These are phyloP conservation scores for Klebsormidium nitens DNA, from an alignment of 139 green algal species.

Conservation along the genomic window DNA sequence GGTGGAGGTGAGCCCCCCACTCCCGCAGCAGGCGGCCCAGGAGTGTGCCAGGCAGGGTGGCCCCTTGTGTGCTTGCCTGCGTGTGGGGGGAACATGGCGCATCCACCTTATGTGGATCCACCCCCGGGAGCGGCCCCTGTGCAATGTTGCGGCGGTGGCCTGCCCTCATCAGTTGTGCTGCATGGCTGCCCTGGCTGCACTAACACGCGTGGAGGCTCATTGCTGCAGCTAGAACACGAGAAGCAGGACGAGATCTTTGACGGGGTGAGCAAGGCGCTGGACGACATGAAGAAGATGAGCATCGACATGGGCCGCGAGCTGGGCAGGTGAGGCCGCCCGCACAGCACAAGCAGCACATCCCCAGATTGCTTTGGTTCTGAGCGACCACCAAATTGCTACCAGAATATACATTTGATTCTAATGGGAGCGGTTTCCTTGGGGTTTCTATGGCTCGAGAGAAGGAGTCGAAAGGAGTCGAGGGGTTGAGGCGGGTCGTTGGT, in stretches of 20 bases:
- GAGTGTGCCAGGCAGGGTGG: background rate
- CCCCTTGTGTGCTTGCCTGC: background rate
- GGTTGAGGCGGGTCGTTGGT: too few species aligned
- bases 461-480: too few species aligned
- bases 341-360: background rate
- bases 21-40: too few species aligned
- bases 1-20: too few species aligned
- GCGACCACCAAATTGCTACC: too few species aligned
- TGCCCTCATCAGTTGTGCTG: background rate
- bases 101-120: background rate
- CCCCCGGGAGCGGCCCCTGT: background rate
- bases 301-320: slow-evolving; percentile 18
- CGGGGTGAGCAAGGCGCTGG: slow-evolving; percentile 14
- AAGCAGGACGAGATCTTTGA: slow-evolving; percentile 20
- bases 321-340: slow-evolving; percentile 2
- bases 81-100: background rate
- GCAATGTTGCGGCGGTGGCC: background rate
- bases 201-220: background rate
- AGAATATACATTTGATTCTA: too few species aligned
- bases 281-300: slow-evolving; percentile 17
- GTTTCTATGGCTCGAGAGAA: too few species aligned
- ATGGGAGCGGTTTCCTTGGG: too few species aligned
- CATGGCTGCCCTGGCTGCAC: too few species aligned
- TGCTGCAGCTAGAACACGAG: slow-evolving; percentile 9
- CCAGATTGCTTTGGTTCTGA: background rate